Evolutionary conservation across 192 early-diverging fungal species (phyloP).

Genomic region (Thoreauomyces humboldtii): DNA sequence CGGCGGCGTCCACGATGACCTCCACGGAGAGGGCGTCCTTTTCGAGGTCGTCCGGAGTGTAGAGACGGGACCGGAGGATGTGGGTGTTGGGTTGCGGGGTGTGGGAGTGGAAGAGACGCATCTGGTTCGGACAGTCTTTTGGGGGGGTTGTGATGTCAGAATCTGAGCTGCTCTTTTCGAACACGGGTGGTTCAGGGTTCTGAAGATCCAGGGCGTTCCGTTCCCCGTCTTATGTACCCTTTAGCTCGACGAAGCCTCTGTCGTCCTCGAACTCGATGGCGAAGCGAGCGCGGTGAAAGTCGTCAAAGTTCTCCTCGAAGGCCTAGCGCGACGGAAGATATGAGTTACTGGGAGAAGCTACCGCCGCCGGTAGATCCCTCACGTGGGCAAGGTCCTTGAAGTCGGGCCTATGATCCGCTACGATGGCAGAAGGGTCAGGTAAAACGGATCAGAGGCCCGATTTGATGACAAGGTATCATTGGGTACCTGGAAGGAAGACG

Average conservation of each 20-base stretch:
- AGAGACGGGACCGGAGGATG: background rate
- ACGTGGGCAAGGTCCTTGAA: too few relatives aligned
- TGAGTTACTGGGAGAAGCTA: background rate
- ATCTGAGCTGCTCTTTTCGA: background rate
- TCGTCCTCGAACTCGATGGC: constrained; percentile 25
- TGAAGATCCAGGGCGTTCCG: background rate
- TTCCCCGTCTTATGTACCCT: background rate
- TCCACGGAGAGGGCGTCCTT: constrained; percentile 3
- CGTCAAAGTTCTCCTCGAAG: constrained; percentile 6
- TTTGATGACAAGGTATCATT: too few relatives aligned
- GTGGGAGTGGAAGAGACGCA: background rate
- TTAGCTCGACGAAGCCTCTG: constrained; percentile 9
- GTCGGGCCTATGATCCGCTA: too few relatives aligned
- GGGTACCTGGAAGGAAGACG: too few relatives aligned
- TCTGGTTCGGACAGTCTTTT: constrained; percentile 6
- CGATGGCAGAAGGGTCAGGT: too few relatives aligned
- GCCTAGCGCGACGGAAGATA: background rate
- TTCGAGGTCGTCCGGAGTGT: background rate
- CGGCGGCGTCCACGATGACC: constrained; percentile 4
- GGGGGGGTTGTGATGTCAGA: background rate
- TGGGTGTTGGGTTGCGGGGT: background rate
- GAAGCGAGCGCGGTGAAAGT: background rate
- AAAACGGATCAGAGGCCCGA: too few relatives aligned
- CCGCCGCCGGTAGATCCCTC: too few relatives aligned
- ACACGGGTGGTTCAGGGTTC: too few relatives aligned